Evolutionary conservation across 768 basidiomycete genomes (phyloP).

Genomic region (Lanmaoa pseudosensibilis): DNA sequence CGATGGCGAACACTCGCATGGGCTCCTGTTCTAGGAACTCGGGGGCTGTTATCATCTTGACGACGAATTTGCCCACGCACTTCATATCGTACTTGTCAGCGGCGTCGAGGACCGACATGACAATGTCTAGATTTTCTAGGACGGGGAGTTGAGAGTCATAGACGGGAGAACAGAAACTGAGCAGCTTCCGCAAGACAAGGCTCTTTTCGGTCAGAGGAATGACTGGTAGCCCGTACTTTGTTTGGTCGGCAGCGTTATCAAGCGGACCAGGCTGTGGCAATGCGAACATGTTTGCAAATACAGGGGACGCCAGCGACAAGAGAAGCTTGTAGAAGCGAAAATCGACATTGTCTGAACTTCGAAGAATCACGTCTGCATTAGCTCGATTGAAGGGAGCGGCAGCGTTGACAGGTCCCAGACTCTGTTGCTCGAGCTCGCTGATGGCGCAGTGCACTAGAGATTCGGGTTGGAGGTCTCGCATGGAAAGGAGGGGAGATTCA

Average conservation of each 20-base stretch:
- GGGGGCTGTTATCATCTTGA: conserved; percentile 33
- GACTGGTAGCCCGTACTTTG: conserved; percentile 39
- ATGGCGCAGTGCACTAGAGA: not conserved
- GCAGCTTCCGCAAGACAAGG: conserved; percentile 40
- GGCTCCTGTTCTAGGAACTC: conserved; percentile 36
- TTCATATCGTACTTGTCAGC: conserved; percentile 55
- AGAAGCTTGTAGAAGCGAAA: conserved; percentile 57
- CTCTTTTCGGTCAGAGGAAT: conserved; percentile 50
- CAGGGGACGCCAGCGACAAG: conserved; percentile 54
- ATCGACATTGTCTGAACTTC: conserved; percentile 50
- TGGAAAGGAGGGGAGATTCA: conserved; percentile 2
- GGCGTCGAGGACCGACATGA: conserved; percentile 44
- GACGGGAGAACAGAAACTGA: conserved; percentile 51
- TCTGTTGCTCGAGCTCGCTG: conserved; percentile 4
- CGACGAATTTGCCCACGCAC: conserved; percentile 37
- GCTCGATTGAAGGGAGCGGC: conserved; percentile 47
- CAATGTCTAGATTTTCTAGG: conserved; percentile 40
- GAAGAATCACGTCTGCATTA: conserved; percentile 53
- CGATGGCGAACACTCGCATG: conserved; percentile 39
- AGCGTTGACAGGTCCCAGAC: conserved; percentile 27
- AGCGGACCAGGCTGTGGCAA: conserved; percentile 43
- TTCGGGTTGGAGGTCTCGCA: conserved; percentile 8
- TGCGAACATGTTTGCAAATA: conserved; percentile 57
- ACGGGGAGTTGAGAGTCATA: conserved; percentile 35
- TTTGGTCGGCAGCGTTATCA: conserved; percentile 31